A percentile compares a stretch with the other conserved stretches of the same genome.
phyloP scores from a whole-genome alignment of 169 alveolate species.

The Theileria equi region DNA sequence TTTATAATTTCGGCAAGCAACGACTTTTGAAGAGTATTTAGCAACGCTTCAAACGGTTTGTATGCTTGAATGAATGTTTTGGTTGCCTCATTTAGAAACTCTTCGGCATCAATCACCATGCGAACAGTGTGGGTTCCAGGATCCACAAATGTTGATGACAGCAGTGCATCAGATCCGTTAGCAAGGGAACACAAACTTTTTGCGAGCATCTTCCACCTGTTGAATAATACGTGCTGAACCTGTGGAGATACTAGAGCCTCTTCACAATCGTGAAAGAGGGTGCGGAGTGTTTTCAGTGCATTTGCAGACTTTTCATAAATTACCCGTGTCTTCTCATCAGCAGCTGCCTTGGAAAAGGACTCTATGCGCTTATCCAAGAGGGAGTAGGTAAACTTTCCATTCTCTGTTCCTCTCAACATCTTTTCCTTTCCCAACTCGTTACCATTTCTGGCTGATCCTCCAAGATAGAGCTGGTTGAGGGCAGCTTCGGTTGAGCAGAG shows the following conservation, averaged over 20 bases:
- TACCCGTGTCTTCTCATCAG: not conserved
- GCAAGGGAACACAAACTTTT: conserved; percentile 45
- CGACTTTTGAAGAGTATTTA: conserved; percentile 6
- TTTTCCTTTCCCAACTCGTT: too few species aligned
- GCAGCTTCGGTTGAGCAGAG: conserved; percentile 53
- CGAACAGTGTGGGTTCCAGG: not conserved
- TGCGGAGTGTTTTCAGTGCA: conserved; percentile 10
- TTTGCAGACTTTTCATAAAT: conserved; percentile 5
- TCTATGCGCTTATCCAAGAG: not conserved
- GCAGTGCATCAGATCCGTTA: not conserved
- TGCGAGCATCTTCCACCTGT: conserved; percentile 40
- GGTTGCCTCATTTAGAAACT: conserved; percentile 14
- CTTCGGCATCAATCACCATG: conserved; percentile 31
- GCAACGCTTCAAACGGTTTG: conserved; percentile 31
- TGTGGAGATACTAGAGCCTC: conserved; percentile 35
- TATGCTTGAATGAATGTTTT: conserved; percentile 50
- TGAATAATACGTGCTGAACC: conserved; percentile 39
- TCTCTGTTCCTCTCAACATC: too few species aligned
- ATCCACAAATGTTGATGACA: conserved; percentile 2
- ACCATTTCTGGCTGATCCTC: too few species aligned
- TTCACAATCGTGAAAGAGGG: conserved; percentile 37
- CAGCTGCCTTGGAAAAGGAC: not conserved
- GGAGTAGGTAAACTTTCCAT: conserved; percentile 12
- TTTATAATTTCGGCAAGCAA: conserved; percentile 13
- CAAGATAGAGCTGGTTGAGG: conserved; percentile 52